phyloP scores from a whole-genome alignment of 495 filamentous ascomycete genomes.

The Hypoxylon cercidicola region DNA sequence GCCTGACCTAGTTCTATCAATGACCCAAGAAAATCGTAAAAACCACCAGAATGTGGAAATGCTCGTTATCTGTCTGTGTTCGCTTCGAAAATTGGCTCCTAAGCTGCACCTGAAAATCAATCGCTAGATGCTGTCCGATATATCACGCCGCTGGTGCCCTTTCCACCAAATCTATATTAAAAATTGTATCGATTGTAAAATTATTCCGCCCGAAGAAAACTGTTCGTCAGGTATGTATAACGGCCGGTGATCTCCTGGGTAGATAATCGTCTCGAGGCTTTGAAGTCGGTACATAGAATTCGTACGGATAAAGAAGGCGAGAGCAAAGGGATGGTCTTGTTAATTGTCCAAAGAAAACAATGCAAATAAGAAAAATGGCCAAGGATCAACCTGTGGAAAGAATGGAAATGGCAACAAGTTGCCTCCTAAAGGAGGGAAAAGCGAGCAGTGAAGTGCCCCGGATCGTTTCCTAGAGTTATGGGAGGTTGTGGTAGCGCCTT shows the following conservation, averaged over 20 bases:
- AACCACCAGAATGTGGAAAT: constrained; percentile 16
- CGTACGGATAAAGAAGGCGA: constrained; percentile 20
- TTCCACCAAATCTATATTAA: constrained; percentile 30
- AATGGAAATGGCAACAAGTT: constrained; percentile 49
- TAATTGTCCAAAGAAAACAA: constrained; percentile 26
- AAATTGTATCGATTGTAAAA: constrained; percentile 32
- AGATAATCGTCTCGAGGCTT: constrained; percentile 22
- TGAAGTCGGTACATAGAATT: constrained; percentile 17
- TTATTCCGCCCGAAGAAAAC: constrained; percentile 20
- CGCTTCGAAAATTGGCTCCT: constrained; percentile 2
- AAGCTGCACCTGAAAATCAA: constrained; percentile 30
- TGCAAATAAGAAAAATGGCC: constrained; percentile 49
- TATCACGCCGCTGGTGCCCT: constrained; percentile 21
- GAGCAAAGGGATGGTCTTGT: constrained; percentile 10
- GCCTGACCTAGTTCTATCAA: constrained; percentile 17
- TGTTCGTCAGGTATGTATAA: constrained; percentile 15
- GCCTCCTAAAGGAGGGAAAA: constrained; percentile 23
- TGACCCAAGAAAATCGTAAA: constrained; percentile 35
- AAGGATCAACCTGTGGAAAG: constrained; percentile 64
- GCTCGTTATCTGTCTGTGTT: constrained; percentile 18
- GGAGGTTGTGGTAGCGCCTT: constrained; percentile 3
- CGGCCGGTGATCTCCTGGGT: constrained; percentile 18
- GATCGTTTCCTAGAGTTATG: constrained; percentile 21
- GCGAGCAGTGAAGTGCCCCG: constrained; percentile 11
- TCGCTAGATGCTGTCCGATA: constrained; percentile 40